A percentile compares a stretch with the other conserved stretches of the same genome.
phyloP scores from a whole-genome alignment of 192 early-diverging fungal genomes.

The Coemansia sp. region DNA sequence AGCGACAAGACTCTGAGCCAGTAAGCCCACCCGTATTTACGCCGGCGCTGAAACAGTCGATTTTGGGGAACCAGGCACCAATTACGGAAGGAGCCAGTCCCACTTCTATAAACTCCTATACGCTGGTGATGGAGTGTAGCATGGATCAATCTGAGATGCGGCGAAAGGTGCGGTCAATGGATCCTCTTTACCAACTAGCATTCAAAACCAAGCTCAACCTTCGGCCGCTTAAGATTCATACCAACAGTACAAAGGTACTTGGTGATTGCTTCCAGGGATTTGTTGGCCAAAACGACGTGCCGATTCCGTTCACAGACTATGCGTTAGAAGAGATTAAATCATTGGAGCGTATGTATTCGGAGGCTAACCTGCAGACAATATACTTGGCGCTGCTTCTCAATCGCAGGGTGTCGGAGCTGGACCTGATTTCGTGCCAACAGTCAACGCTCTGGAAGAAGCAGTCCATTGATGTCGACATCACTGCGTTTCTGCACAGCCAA shows the following conservation, averaged over 20 bases:
- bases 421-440: slow-evolving; percentile 34
- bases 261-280: slow-evolving; percentile 45
- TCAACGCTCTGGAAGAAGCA: slow-evolving; percentile 43
- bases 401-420: slow-evolving; percentile 37
- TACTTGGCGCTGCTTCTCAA: slow-evolving; percentile 52
- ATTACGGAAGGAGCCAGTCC: neutral
- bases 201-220: slow-evolving; percentile 41
- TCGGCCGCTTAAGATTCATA: slow-evolving; percentile 22
- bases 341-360: slow-evolving; percentile 53
- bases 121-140: slow-evolving; percentile 53
- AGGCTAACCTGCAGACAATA: slow-evolving; percentile 49
- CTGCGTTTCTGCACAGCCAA: slow-evolving; percentile 56
- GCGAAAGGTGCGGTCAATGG: slow-evolving; percentile 31
- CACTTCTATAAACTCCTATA: slow-evolving; percentile 37
- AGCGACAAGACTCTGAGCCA: slow-evolving; percentile 25
- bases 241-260: slow-evolving; percentile 25
- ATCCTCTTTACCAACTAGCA: slow-evolving; percentile 1
- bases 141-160: slow-evolving; percentile 53
- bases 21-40: slow-evolving; percentile 37
- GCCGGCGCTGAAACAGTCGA: slow-evolving; percentile 40
- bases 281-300: slow-evolving; percentile 41
- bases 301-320: slow-evolving; percentile 45
- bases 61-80: slow-evolving; percentile 9
- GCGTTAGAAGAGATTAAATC: slow-evolving; percentile 44
- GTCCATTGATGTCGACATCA: slow-evolving; percentile 53